Base-by-base conservation (phyloP, 1,139 yeast genomes). In the Candida pseudoviswanathii region DNA sequence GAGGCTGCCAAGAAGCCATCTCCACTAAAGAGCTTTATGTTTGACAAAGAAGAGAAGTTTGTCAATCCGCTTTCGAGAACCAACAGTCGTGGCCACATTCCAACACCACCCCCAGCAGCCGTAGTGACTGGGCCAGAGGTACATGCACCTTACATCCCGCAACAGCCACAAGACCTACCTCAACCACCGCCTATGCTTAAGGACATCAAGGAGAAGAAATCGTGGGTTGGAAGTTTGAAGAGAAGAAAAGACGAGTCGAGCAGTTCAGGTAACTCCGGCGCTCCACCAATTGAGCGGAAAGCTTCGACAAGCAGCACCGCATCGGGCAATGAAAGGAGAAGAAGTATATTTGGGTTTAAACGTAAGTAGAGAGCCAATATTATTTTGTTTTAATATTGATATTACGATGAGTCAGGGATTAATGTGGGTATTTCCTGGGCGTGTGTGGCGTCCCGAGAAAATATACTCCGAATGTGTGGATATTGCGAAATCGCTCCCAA, bases 171-270 rank as follows among this genome's bases (percentile, higher is more conserved):
- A 5, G 37, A 32, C 29, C 39, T 29, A 6, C 44, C 51, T 11
- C 32, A 46, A 37, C 42, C 40, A 7, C 40, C n/a, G 3, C 40
- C 40, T n/a, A 39, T 7, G 3, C 4, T n/a, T 2, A 48, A 27
- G 32, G 60, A 57, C 32, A 51, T 54, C 4, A 60, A 59, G 34
- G 78, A 72, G 45, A 73, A 75, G 62, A 75, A 74, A 51, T 66
- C 74, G 7, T 74, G 79, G 79, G 75, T 73, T 4, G 76, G 74
- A 0, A 74, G 74, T 1, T 64, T 75, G 41, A 73, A 71, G 51
- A 59, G 75, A 46, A 58, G 70, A 48, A 77, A 73, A 43, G 65
- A 64, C 54, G 66, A 64, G 46, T 51, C 44, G n/a, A 62, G 53
- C 9, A 56, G 51, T 16, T 50, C 55, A 21, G 42, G 27, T 3